phyloP scores from a whole-genome alignment of 2,329 filamentous ascomycete genomes.

The Epichloe hybrida region DNA sequence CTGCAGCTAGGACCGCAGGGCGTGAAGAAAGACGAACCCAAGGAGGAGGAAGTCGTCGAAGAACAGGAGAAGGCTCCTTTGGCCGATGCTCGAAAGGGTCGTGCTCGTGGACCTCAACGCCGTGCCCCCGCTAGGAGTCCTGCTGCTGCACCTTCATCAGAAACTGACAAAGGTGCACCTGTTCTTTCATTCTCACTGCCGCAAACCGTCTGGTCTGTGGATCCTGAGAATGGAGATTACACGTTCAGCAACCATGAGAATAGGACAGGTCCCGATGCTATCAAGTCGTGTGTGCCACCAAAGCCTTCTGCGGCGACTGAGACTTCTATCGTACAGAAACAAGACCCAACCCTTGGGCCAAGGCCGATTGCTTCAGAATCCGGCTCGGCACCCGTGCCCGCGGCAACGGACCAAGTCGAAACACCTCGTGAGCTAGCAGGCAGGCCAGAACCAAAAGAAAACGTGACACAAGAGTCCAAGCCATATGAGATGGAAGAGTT shows the following conservation, averaged over 20 bases:
- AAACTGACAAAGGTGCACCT: conserved; percentile 14
- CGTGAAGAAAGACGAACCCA: conserved; percentile 58
- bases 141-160: conserved; percentile 20
- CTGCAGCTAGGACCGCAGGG: conserved; percentile 74
- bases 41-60: conserved; percentile 39
- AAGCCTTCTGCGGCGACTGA: background rate
- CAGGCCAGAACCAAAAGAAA: background rate
- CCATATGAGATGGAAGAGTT: conserved; percentile 14
- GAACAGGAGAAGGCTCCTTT: conserved; percentile 66
- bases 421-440: background rate
- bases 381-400: background rate
- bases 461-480: background rate
- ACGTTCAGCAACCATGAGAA: conserved; percentile 11
- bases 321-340: background rate
- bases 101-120: conserved; percentile 76
- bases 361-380: background rate
- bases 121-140: conserved; percentile 47
- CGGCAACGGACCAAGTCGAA: background rate
- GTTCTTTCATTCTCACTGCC: conserved; percentile 33
- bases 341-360: conserved; percentile 2
- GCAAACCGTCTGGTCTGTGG: conserved; percentile 38
- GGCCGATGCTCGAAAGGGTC: conserved; percentile 75
- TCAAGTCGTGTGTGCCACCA: conserved; percentile 1
- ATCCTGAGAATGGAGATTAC: conserved; percentile 34
- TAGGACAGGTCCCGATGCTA: conserved; percentile 4